Evolutionary conservation across 2,329 filamentous ascomycete genomes (phyloP).

Genomic region (Teratosphaeria destructans): DNA sequence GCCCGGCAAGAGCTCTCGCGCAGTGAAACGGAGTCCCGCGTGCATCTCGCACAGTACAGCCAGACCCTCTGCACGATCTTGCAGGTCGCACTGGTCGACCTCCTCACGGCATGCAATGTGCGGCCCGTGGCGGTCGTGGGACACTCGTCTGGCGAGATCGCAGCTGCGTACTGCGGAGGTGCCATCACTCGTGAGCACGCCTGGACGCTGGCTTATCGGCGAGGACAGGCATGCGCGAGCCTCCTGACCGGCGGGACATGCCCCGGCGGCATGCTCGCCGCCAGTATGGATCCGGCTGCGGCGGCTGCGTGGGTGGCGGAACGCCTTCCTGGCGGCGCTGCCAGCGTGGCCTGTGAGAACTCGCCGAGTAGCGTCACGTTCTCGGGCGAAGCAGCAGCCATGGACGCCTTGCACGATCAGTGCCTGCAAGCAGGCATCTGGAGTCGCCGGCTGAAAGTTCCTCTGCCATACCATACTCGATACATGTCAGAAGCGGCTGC

Average conservation of each 20-base stretch:
- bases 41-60: constrained; percentile 26
- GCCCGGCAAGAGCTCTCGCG: not conserved
- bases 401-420: constrained; percentile 21
- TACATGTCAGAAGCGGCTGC: constrained; percentile 16
- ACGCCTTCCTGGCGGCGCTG: not conserved
- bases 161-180: constrained; percentile 21
- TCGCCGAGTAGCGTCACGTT: constrained; percentile 33
- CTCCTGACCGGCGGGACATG: not conserved
- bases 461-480: constrained; percentile 34
- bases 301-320: too few species aligned
- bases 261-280: constrained; percentile 26
- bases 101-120: constrained; percentile 22
- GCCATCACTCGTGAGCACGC: constrained; percentile 12
- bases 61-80: constrained; percentile 47
- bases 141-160: constrained; percentile 25
- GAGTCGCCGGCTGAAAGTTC: constrained; percentile 29
- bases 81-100: constrained; percentile 40
- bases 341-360: constrained; percentile 23
- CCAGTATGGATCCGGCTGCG: constrained; percentile 11
- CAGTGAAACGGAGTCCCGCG: too few species aligned
- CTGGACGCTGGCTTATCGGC: constrained; percentile 11
- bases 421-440: constrained; percentile 29
- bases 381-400: constrained; percentile 31
- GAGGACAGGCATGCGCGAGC: constrained; percentile 6
- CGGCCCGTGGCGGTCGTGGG: constrained; percentile 15